Evolutionary conservation across 2,329 filamentous ascomycete genomes (phyloP).

Genomic region (Neonectria coccinea): DNA sequence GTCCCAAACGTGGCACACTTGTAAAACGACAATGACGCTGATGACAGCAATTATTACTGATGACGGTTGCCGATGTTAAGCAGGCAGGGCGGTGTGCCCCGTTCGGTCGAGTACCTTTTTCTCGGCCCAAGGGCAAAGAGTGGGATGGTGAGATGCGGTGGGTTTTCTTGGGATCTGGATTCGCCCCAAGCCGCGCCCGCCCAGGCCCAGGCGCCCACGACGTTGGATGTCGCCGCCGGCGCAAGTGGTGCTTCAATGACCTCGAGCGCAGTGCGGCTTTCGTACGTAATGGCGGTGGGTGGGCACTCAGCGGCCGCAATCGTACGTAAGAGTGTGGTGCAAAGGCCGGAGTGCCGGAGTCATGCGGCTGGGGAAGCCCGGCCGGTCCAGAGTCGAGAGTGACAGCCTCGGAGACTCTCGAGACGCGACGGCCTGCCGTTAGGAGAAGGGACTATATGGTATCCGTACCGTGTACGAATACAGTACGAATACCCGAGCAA

Average conservation of each 20-base stretch:
- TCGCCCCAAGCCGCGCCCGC: constrained; percentile 4
- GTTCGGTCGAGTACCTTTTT: neutral
- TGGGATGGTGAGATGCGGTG: constrained; percentile 11
- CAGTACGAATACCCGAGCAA: neutral
- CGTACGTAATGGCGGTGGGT: constrained; percentile 28
- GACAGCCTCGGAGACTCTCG: neutral
- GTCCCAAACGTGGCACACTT: neutral
- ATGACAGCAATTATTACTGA: constrained; percentile 1
- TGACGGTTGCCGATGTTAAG: constrained; percentile 4
- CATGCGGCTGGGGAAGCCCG: constrained; percentile 19
- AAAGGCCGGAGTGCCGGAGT: constrained; percentile 2
- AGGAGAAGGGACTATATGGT: neutral
- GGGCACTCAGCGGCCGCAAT: constrained; percentile 24
- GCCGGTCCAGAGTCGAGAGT: neutral
- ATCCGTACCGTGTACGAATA: neutral
- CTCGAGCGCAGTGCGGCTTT: constrained; percentile 3
- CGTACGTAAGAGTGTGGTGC: constrained; percentile 27
- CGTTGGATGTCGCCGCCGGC: constrained; percentile 14
- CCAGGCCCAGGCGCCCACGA: neutral
- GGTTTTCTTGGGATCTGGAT: constrained; percentile 4
- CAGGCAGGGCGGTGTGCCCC: constrained; percentile 12
- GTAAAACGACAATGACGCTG: constrained; percentile 22
- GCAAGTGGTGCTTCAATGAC: constrained; percentile 12
- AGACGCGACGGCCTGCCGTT: constrained; percentile 1
- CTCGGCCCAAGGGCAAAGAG: neutral